Evolutionary conservation across 2,329 filamentous ascomycete species (phyloP).

Genomic region (Penicillium hordei): DNA sequence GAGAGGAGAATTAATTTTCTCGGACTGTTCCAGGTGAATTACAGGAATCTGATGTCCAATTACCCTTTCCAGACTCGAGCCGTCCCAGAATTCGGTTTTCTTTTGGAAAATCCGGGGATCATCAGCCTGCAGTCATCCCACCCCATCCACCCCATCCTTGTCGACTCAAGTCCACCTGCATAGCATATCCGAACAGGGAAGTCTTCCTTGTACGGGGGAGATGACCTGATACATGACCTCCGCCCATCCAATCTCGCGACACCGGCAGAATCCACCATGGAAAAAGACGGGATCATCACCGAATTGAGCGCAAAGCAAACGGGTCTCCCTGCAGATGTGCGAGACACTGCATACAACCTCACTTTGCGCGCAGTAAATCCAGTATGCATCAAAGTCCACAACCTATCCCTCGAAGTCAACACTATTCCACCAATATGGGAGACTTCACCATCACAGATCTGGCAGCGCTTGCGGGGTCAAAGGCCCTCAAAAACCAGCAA

Average conservation of each 20-base stretch:
- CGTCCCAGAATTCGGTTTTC: neutral
- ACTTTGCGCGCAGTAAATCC: constrained; percentile 43
- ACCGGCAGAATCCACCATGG: constrained; percentile 10
- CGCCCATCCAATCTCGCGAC: neutral
- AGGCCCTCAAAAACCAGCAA: constrained; percentile 34
- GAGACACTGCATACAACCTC: constrained; percentile 29
- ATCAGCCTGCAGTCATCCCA: constrained; percentile 1
- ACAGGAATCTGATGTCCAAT: neutral
- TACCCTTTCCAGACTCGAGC: neutral
- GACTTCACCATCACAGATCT: constrained; percentile 33
- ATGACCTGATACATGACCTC: neutral
- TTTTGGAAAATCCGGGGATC: neutral
- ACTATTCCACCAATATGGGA: constrained; percentile 36
- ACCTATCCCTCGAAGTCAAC: constrained; percentile 37
- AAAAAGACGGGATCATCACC: constrained; percentile 18
- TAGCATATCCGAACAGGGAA: neutral
- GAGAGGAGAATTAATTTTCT: neutral
- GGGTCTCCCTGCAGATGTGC: constrained; percentile 6
- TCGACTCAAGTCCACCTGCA: neutral
- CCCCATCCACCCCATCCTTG: neutral
- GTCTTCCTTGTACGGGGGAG: neutral
- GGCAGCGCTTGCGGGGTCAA: constrained; percentile 32
- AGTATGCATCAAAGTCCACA: constrained; percentile 40
- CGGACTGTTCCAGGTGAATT: neutral
- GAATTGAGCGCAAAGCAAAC: constrained; percentile 15